Conservation (phyloP, 169 alveolate genomes). For the Plasmodium gonderi region DNA sequence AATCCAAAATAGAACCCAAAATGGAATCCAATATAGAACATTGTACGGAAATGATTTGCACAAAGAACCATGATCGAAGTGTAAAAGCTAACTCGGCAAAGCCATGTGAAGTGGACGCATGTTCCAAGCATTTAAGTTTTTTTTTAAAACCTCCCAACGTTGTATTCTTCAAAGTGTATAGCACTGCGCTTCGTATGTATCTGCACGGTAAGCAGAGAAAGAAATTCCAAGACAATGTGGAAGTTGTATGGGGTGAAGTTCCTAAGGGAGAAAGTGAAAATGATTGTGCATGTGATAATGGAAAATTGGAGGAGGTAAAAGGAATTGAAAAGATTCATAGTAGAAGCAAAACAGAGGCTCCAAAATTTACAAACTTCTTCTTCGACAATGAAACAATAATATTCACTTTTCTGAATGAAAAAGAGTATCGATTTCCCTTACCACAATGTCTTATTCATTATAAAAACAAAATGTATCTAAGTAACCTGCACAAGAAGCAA, state of each 20-base stretch:
- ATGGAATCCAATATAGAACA: neutral
- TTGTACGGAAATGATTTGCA: neutral
- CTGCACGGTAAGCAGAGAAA: neutral
- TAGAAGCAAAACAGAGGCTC: too few species aligned
- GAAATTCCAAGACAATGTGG: neutral
- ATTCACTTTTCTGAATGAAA: constrained; percentile 51
- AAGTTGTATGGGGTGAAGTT: neutral
- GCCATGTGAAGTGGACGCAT: neutral
- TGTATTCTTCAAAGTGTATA: constrained; percentile 10
- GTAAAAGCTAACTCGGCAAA: neutral
- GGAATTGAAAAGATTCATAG: too few species aligned
- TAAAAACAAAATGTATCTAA: neutral
- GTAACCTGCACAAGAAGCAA: neutral
- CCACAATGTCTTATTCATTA: neutral
- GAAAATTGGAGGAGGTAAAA: neutral
- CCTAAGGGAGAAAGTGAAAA: neutral
- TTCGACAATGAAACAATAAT: constrained; percentile 52
- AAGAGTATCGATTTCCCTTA: neutral
- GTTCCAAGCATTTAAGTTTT: neutral
- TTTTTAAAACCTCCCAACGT: neutral
- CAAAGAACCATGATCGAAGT: neutral
- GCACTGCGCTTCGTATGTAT: neutral
- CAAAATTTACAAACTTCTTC: neutral
- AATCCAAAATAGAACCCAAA: neutral
- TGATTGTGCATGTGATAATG: too few species aligned